These are phyloP conservation scores for Detonula confervacea DNA, from an alignment of 352 stramenopile species.

Conservation along the genomic window DNA sequence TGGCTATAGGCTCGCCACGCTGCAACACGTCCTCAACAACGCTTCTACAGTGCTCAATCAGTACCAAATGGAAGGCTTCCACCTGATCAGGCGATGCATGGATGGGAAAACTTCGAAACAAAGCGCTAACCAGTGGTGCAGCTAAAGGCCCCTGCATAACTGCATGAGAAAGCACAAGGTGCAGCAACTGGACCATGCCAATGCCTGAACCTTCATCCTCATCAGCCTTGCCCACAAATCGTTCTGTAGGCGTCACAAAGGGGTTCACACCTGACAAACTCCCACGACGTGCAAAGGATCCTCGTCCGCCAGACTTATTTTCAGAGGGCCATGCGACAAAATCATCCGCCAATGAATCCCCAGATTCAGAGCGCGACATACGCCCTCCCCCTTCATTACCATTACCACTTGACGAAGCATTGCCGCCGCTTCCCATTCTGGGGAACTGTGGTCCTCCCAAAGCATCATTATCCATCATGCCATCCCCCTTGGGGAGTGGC, in stretches of 20 bases:
- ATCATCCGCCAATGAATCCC: slow-evolving; percentile 34
- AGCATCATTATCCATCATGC: not conserved
- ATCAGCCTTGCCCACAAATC: slow-evolving; percentile 68
- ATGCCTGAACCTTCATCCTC: slow-evolving; percentile 61
- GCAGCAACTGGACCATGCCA: slow-evolving; percentile 79
- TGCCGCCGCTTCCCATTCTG: no score
- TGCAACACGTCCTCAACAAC: slow-evolving; percentile 81
- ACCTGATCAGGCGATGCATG: slow-evolving; percentile 83
- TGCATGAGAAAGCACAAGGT: slow-evolving; percentile 75
- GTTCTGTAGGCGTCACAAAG: slow-evolving; percentile 62
- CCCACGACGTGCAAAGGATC: slow-evolving; percentile 32
- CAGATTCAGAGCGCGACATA: slow-evolving; percentile 17
- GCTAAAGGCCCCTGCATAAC: slow-evolving; percentile 73
- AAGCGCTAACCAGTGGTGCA: slow-evolving; percentile 67
- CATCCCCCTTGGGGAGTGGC: not conserved
- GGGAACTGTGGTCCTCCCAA: not conserved
- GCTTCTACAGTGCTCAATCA: slow-evolving; percentile 79
- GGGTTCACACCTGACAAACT: slow-evolving; percentile 52
- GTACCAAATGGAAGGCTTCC: slow-evolving; percentile 80
- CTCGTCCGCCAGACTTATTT: slow-evolving; percentile 14
- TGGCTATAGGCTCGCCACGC: slow-evolving; percentile 68
- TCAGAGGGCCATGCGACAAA: slow-evolving; percentile 40
- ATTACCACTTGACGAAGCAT: no score
- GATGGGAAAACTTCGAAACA: slow-evolving; percentile 84
- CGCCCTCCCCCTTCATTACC: not conserved